These are phyloP conservation scores for Coemansia guatemalensis DNA, from an alignment of 192 early-diverging fungal species.

Conservation along the genomic window DNA sequence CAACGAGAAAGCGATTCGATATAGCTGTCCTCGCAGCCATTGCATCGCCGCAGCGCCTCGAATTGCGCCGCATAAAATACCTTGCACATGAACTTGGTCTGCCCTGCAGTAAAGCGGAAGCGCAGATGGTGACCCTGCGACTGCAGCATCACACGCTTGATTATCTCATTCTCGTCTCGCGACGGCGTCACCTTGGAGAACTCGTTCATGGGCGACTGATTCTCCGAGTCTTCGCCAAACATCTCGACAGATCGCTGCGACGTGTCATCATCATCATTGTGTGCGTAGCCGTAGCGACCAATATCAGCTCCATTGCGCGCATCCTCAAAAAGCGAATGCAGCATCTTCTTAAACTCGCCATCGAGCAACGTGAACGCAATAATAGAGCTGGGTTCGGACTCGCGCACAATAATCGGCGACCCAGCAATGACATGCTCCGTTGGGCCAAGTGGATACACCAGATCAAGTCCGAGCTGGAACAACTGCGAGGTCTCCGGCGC, in stretches of 20 bases:
- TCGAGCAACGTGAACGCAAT: conserved; percentile 85
- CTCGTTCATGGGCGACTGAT: conserved; percentile 28
- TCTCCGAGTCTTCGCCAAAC: not conserved
- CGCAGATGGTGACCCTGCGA: conserved; percentile 39
- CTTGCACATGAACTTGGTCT: conserved; percentile 81
- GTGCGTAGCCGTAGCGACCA: conserved; percentile 11
- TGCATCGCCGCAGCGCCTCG: conserved; percentile 80
- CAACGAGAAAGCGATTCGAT: conserved; percentile 80
- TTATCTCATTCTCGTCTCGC: conserved; percentile 16
- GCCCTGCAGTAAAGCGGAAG: conserved; percentile 68
- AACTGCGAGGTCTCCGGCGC: conserved; percentile 43
- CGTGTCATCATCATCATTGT: not conserved
- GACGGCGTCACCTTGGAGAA: conserved; percentile 16
- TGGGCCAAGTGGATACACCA: conserved; percentile 54
- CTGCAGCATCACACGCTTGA: conserved; percentile 39
- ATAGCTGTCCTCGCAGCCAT: conserved; percentile 80
- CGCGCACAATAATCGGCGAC: conserved; percentile 82
- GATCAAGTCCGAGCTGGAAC: conserved; percentile 44
- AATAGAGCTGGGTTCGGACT: conserved; percentile 92
- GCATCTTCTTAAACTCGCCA: conserved; percentile 37
- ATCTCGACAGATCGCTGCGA: not conserved
- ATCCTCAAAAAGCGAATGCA: conserved; percentile 36
- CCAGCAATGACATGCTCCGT: conserved; percentile 89
- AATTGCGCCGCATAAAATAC: conserved; percentile 93
- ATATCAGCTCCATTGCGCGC: conserved; percentile 17